Percentiles rank a stretch among this genome's conserved stretches.
Conservation (phyloP, 1,139 yeast species). For the Candida sp. region DNA sequence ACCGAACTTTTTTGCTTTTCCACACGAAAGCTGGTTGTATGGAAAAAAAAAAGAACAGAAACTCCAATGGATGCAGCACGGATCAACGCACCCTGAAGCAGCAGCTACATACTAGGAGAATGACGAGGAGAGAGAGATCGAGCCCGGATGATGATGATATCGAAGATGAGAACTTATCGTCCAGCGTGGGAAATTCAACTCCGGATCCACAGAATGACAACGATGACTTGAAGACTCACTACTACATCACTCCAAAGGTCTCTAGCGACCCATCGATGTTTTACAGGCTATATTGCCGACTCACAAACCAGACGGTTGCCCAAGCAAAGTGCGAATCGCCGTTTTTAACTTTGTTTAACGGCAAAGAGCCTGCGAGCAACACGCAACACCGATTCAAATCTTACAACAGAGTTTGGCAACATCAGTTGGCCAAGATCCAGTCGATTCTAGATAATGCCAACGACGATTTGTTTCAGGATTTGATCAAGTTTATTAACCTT, state of each 20-base stretch:
- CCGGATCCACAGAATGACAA: slow-evolving; percentile 2
- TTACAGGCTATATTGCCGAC: slow-evolving; percentile 1
- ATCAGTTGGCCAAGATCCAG: slow-evolving; percentile 39
- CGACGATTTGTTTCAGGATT: slow-evolving; percentile 35
- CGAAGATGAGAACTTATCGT: background rate
- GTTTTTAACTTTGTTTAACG: slow-evolving; percentile 40
- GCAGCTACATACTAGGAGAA: background rate
- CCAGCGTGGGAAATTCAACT: background rate
- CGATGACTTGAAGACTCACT: slow-evolving; percentile 11
- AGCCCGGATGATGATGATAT: background rate
- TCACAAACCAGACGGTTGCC: slow-evolving; percentile 8
- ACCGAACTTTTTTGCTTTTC: too few species aligned
- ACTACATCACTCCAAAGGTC: slow-evolving; percentile 13
- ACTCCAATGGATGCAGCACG: background rate
- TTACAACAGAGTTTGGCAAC: slow-evolving; percentile 43
- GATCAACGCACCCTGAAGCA: background rate
- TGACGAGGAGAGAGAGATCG: slow-evolving; percentile 1
- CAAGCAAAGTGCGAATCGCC: slow-evolving; percentile 23
- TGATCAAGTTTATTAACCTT: slow-evolving; percentile 30
- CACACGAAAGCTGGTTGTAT: too few species aligned
- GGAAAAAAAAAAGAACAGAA: too few species aligned
- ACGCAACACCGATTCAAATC: slow-evolving; percentile 39
- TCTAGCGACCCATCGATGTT: slow-evolving; percentile 3
- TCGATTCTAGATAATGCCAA: slow-evolving; percentile 42
- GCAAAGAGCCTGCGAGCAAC: slow-evolving; percentile 40